These are phyloP conservation scores for Diplodia intermedia DNA, from an alignment of 2,329 filamentous ascomycete species.

Conservation along the genomic window DNA sequence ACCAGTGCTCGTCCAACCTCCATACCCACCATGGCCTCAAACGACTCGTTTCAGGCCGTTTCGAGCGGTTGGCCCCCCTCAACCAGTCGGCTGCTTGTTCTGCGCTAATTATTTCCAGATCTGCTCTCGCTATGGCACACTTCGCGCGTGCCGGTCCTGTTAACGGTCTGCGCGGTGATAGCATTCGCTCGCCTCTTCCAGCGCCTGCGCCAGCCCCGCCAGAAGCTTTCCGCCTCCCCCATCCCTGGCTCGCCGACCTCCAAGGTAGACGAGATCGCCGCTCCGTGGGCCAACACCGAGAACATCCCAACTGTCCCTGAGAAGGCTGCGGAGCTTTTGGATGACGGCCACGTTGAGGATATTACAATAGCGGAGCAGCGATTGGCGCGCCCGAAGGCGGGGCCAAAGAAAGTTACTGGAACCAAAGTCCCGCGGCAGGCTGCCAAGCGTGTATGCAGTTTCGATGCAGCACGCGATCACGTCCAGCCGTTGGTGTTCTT, in stretches of 20 bases:
- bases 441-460: conserved; percentile 38
- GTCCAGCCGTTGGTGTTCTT: conserved; percentile 85
- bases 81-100: background rate
- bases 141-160: conserved; percentile 44
- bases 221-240: conserved; percentile 43
- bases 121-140: conserved; percentile 48
- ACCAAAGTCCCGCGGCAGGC: conserved; percentile 39
- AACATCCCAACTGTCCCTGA: conserved; percentile 38
- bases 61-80: background rate
- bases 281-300: conserved; percentile 47
- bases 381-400: conserved; percentile 41
- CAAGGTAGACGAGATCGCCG: conserved; percentile 41
- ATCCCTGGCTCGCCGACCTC: conserved; percentile 42
- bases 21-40: conserved; percentile 19
- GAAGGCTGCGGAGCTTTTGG: conserved; percentile 31
- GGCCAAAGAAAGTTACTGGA: conserved; percentile 50
- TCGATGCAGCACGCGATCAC: conserved; percentile 48
- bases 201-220: conserved; percentile 39
- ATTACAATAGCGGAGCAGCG: conserved; percentile 36
- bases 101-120: conserved; percentile 37
- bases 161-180: conserved; percentile 43
- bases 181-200: conserved; percentile 42
- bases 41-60: background rate
- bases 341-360: conserved; percentile 43
- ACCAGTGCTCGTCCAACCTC: background rate